Evolutionary conservation across 208 protist species (phyloP), one percentile per base, ranked within the genome.

Genomic region (Crithidia sp.): DNA sequence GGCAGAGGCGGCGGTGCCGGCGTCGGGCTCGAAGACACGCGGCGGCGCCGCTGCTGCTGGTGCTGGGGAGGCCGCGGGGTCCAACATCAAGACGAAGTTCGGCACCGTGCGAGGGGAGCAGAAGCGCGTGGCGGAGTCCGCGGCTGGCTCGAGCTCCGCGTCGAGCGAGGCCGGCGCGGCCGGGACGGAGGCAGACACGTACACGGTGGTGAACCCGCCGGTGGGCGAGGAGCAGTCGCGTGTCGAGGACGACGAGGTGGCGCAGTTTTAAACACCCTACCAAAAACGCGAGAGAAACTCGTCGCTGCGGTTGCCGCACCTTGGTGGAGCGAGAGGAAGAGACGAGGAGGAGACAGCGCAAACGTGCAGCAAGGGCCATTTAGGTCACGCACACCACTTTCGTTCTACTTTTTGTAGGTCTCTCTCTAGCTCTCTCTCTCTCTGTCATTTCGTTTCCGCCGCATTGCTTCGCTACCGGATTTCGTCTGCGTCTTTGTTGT

Each of bases 101-200:
- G 88, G 91, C 58, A 62, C 81, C 16, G 83, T 95, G 37, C 69
- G 79, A 14, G 57, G 76, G 41, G 90, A 95, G 70, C 84, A 77
- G 71, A 74, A 28, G 37, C 90, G 90, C 14, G 67, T 87, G 37
- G 14, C 49, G 40, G 87, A 90, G 36, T 61, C 50, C 0, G 72
- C 52, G 16, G 71, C 67, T 9, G 56, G 63, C 41, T 56, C 58
- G 2, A 79, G 57, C 39, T 71, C 64, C 9, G 55, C 68, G 14
- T 52, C 56, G n/a, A 82, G 60, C n/a, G 56, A 49, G 19, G 53
- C 43, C 2, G 71, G 56, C 41, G 45, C 47, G 17, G 60, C 72
- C 6, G 47, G 49, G 4, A 74, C 58, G 40, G 36, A 53, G 41
- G 36, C 6, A 4, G 59, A 54, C 44, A 57, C 53, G 44, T 71